phyloP scores from a whole-genome alignment of 2,329 filamentous ascomycete genomes.

The Neofusicoccum umdonicola region DNA sequence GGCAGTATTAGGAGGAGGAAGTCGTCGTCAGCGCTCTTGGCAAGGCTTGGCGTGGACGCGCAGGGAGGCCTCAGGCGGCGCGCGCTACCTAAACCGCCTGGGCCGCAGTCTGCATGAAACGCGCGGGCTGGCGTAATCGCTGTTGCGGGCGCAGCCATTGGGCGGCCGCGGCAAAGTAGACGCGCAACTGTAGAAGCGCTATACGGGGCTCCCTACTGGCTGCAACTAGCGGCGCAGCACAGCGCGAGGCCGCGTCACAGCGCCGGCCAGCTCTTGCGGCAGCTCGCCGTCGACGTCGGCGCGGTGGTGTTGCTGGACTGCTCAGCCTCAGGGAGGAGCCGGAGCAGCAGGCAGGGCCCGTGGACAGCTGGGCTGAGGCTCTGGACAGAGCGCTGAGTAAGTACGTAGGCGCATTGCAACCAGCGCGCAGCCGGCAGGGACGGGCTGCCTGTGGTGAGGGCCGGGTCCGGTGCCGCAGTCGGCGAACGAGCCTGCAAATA shows the following conservation, averaged over 20 bases:
- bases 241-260: slow-evolving; percentile 6
- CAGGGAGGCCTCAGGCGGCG: not conserved
- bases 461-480: too few species aligned
- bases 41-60: not conserved
- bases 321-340: too few species aligned
- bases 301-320: too few species aligned
- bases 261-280: not conserved
- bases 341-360: too few species aligned
- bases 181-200: not conserved
- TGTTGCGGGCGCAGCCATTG: not conserved
- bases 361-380: too few species aligned
- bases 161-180: not conserved
- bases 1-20: not conserved
- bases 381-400: too few species aligned
- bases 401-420: too few species aligned
- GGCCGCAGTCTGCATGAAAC: not conserved
- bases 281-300: too few species aligned
- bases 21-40: slow-evolving; percentile 14
- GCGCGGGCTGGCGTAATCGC: not conserved
- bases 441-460: too few species aligned
- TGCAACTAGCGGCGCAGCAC: not conserved
- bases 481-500: not conserved
- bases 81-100: not conserved
- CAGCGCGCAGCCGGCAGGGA: too few species aligned
- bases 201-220: not conserved